Evolutionary conservation across 306 rosid species (phyloP).

Genomic region (Fragaria iinumae): DNA sequence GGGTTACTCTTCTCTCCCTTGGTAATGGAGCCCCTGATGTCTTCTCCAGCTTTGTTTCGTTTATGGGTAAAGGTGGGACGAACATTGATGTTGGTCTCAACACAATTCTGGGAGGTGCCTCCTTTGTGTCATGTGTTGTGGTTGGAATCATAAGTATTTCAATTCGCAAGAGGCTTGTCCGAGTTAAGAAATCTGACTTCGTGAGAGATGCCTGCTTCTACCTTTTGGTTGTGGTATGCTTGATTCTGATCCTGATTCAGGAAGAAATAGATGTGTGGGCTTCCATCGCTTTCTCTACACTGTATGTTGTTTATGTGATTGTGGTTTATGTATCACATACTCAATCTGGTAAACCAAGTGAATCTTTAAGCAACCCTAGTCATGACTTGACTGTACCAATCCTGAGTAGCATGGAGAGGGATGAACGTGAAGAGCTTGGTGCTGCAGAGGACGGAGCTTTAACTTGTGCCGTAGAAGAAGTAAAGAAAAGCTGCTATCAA

Average conservation of each 20-base stretch:
- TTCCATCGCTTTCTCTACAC: conserved; percentile 49
- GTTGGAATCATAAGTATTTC: conserved; percentile 65
- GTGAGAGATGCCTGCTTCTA: conserved; percentile 58
- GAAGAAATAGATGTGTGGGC: conserved; percentile 58
- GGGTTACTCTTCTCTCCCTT: conserved; percentile 79
- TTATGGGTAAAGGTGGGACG: conserved; percentile 44
- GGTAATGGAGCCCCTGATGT: conserved; percentile 95
- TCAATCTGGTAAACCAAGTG: neutral
- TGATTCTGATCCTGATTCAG: conserved; percentile 45
- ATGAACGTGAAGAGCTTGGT: conserved; percentile 30
- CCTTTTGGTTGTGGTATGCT: conserved; percentile 49
- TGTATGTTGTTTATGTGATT: conserved; percentile 67
- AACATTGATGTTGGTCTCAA: conserved; percentile 60
- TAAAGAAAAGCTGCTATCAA: conserved; percentile 26
- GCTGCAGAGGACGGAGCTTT: conserved; percentile 42
- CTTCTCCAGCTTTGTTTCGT: conserved; percentile 68
- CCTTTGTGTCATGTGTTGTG: conserved; percentile 62
- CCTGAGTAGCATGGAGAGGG: conserved; percentile 38
- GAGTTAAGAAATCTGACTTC: conserved; percentile 54
- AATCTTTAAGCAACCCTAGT: conserved; percentile 2
- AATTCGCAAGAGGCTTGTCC: conserved; percentile 32
- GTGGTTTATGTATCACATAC: conserved; percentile 54
- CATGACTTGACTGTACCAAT: conserved; percentile 45
- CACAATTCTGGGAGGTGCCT: conserved; percentile 76
- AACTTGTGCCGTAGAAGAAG: conserved; percentile 13